Conservation (phyloP, 176 grass and related monocot species). For the Zoysia japonica region DNA sequence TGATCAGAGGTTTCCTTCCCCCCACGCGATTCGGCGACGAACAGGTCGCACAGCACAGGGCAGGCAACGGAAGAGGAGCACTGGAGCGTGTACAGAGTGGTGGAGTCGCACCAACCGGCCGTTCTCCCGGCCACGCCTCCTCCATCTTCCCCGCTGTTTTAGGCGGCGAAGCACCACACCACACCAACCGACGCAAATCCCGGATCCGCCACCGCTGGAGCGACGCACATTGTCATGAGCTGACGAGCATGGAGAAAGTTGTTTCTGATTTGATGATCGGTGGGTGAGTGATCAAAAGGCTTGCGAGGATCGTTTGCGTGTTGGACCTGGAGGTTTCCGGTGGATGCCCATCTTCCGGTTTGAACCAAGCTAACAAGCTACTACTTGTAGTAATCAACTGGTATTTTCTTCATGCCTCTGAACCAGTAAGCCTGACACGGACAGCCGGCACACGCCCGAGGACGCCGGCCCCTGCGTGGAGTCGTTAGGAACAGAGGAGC, state of each 20-base stretch:
- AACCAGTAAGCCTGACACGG: background rate
- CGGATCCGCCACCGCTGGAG: too few species aligned
- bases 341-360: background rate
- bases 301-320: constrained; percentile 38
- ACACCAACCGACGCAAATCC: background rate
- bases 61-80: too few species aligned
- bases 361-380: background rate
- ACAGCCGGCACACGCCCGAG: too few species aligned
- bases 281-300: constrained; percentile 4
- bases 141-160: background rate
- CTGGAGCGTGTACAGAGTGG: background rate
- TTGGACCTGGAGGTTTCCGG: constrained; percentile 14
- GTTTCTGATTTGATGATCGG: too few species aligned
- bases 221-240: too few species aligned
- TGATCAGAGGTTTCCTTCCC: background rate
- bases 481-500: background rate
- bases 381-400: too few species aligned
- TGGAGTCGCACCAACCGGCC: constrained; percentile 46
- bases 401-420: background rate
- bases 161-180: constrained; percentile 35
- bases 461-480: background rate
- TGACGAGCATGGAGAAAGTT: too few species aligned
- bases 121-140: background rate
- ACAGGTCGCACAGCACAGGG: background rate
- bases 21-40: background rate